phyloP scores from a whole-genome alignment of 2,329 filamentous ascomycete genomes.

The Albifimbria verrucaria region DNA sequence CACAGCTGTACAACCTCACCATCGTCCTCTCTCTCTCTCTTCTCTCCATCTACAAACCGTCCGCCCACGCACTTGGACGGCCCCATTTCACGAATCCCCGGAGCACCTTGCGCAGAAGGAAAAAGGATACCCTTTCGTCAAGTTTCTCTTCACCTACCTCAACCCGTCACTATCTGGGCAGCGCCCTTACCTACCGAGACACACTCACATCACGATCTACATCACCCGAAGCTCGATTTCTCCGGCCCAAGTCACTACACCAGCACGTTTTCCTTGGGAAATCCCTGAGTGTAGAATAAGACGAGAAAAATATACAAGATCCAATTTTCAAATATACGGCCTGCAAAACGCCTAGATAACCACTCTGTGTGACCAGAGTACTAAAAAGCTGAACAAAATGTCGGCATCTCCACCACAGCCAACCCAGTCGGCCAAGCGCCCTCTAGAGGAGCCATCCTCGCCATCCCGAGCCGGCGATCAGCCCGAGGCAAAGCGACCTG shows the following conservation, averaged over 20 bases:
- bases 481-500: conserved; percentile 94
- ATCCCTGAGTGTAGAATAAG: conserved; percentile 81
- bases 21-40: conserved; percentile 29
- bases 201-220: conserved; percentile 38
- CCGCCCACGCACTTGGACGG: conserved; percentile 17
- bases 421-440: conserved; percentile 79
- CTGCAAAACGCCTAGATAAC: background rate
- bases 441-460: conserved; percentile 94
- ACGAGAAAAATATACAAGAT: conserved; percentile 40
- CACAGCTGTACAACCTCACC: conserved; percentile 26
- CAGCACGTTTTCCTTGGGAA: conserved; percentile 93
- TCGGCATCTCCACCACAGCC: conserved; percentile 66
- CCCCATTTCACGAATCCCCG: conserved; percentile 27
- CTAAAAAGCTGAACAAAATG: conserved; percentile 56
- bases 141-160: conserved; percentile 21
- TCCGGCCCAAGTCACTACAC: conserved; percentile 58
- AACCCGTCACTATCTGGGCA: conserved; percentile 28
- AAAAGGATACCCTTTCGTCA: conserved; percentile 24
- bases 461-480: conserved; percentile 88
- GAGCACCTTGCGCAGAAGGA: conserved; percentile 22
- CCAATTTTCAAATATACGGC: conserved; percentile 17
- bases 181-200: conserved; percentile 30
- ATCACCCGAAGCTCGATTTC: conserved; percentile 40
- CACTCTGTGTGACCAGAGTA: conserved; percentile 7
- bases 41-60: conserved; percentile 25